phyloP scores from a whole-genome alignment of 306 rosid genomes.

The Quillaja saponaria region DNA sequence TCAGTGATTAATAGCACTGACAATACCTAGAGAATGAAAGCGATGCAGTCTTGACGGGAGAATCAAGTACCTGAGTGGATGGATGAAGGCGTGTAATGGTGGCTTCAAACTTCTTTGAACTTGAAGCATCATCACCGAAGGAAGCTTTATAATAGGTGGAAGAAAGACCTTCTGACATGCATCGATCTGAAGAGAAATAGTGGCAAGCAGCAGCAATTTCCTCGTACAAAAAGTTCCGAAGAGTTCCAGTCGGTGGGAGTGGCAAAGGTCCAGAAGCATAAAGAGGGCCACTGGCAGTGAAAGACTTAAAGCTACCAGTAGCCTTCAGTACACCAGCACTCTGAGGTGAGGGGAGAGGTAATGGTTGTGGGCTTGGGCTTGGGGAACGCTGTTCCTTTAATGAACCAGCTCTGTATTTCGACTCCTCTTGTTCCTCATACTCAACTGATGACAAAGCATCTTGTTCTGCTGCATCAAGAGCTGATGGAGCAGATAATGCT shows the following conservation, averaged over 20 bases:
- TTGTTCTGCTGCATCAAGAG: constrained; percentile 92
- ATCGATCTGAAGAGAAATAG: constrained; percentile 76
- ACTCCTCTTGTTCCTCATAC: constrained; percentile 77
- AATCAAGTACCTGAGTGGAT: constrained; percentile 66
- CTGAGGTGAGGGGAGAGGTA: constrained; percentile 93
- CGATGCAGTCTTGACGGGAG: not conserved
- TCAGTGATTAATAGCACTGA: constrained; percentile 19
- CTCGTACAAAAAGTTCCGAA: constrained; percentile 64
- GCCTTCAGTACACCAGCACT: constrained; percentile 52
- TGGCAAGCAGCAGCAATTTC: constrained; percentile 84
- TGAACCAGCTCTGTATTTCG: constrained; percentile 52
- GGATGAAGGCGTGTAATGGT: constrained; percentile 89
- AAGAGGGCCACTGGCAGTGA: constrained; percentile 65
- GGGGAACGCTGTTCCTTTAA: constrained; percentile 63
- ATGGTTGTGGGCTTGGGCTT: constrained; percentile 83
- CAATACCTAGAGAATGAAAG: constrained; percentile 17
- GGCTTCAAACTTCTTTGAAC: constrained; percentile 83
- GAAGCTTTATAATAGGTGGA: constrained; percentile 83
- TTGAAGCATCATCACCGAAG: constrained; percentile 80
- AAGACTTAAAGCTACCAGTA: constrained; percentile 76
- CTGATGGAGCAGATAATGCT: constrained; percentile 88
- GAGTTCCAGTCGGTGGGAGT: constrained; percentile 71
- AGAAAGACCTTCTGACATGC: constrained; percentile 85
- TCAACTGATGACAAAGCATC: constrained; percentile 62
- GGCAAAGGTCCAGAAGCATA: constrained; percentile 86